Conservation (phyloP, 371 early-diverging fungal genomes). For the Globomyces sp. region DNA sequence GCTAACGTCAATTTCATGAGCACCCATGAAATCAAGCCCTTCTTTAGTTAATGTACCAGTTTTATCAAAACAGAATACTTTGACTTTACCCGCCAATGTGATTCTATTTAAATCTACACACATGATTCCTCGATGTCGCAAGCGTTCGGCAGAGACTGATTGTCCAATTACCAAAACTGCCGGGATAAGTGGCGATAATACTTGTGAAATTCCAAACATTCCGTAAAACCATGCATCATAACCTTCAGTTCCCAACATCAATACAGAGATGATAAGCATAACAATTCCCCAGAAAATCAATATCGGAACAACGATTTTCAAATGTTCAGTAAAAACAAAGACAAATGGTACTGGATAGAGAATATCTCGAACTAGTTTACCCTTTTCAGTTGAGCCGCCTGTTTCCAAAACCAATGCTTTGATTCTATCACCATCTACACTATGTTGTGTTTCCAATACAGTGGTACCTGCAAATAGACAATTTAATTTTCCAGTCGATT, state of each 20-base stretch:
- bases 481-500: conserved; percentile 46
- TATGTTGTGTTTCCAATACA: conserved; percentile 51
- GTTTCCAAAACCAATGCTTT: conserved; percentile 66
- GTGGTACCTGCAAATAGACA: conserved; percentile 65
- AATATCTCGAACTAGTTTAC: conserved; percentile 74
- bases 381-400: conserved; percentile 74
- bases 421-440: conserved; percentile 27
- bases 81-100: conserved; percentile 83
- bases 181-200: conserved; percentile 65
- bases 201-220: conserved; percentile 69
- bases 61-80: conserved; percentile 94
- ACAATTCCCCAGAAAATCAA: conserved; percentile 64
- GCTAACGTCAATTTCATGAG: conserved; percentile 31
- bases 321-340: conserved; percentile 71
- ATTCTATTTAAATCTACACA: conserved; percentile 80
- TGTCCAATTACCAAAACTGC: conserved; percentile 92
- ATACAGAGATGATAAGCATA: conserved; percentile 50
- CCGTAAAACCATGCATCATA: conserved; percentile 50
- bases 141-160: conserved; percentile 75
- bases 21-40: conserved; percentile 65
- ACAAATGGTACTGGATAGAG: conserved; percentile 62
- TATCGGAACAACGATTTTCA: conserved; percentile 63
- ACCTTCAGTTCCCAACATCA: conserved; percentile 36
- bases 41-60: conserved; percentile 78
- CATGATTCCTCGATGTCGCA: conserved; percentile 61